Percentiles rank a stretch among this genome's conserved stretches.
These are phyloP conservation scores for Orychophragmus violaceus DNA, from an alignment of 345 rosid genomes.

Conservation along the genomic window DNA sequence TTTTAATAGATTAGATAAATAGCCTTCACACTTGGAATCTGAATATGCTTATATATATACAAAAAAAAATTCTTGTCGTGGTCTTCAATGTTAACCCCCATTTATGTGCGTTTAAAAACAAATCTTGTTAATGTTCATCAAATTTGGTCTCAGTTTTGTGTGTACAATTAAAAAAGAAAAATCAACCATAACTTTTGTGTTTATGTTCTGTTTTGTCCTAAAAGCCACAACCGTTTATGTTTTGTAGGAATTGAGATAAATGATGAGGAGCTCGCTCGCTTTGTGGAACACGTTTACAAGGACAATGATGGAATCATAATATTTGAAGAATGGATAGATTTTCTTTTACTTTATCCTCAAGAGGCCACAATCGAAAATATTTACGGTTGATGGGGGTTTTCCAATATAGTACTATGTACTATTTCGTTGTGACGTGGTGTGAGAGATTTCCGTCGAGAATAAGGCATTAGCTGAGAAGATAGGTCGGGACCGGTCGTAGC, in stretches of 20 bases:
- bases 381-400: too few relatives aligned
- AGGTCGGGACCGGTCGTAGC: too few relatives aligned
- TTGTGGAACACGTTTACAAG: slow-evolving; percentile 92
- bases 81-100: neutral
- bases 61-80: too few relatives aligned
- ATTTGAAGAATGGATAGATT: slow-evolving; percentile 95
- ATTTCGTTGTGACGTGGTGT: too few relatives aligned
- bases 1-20: too few relatives aligned
- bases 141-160: neutral
- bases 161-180: neutral
- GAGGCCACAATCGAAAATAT: slow-evolving; percentile 93
- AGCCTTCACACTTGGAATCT: too few relatives aligned
- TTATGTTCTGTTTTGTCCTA: slow-evolving; percentile 36
- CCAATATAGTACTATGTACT: too few relatives aligned
- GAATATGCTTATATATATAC: too few relatives aligned
- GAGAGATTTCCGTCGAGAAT: too few relatives aligned
- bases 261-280: slow-evolving; percentile 79
- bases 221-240: slow-evolving; percentile 47
- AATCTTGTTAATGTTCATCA: neutral
- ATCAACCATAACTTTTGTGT: neutral
- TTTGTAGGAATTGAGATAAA: slow-evolving; percentile 71
- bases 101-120: neutral
- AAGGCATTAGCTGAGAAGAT: too few relatives aligned
- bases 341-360: slow-evolving; percentile 84
- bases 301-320: slow-evolving; percentile 86